A percentile compares a stretch with the other conserved stretches of the same genome.
phyloP scores from a whole-genome alignment of 2,329 filamentous ascomycete species.

The Pestalotiopsis sp. region DNA sequence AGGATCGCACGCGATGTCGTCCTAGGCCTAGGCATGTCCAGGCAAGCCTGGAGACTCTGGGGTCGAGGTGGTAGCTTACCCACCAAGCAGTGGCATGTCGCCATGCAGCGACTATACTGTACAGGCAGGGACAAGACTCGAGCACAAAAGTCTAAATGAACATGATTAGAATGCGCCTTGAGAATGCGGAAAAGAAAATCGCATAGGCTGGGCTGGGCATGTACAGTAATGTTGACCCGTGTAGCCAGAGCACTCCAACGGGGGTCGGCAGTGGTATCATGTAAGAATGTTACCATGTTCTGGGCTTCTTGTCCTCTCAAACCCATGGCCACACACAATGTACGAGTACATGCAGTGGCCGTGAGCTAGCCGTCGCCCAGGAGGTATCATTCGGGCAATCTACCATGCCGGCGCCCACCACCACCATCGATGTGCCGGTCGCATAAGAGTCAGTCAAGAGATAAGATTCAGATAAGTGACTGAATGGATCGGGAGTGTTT shows the following conservation, averaged over 20 bases:
- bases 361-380: background rate
- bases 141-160: background rate
- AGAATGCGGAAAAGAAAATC: background rate
- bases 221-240: background rate
- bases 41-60: background rate
- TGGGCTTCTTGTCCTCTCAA: background rate
- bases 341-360: background rate
- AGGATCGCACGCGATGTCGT: constrained; percentile 1
- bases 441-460: background rate
- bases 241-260: background rate
- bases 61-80: background rate
- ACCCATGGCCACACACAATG: background rate
- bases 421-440: background rate
- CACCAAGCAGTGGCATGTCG: background rate
- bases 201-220: background rate
- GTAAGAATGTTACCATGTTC: background rate
- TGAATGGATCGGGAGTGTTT: background rate
- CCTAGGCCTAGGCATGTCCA: background rate
- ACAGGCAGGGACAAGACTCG: background rate
- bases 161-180: background rate
- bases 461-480: background rate
- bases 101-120: background rate
- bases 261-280: background rate
- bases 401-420: background rate
- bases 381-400: background rate